These are phyloP conservation scores for Setaria italica DNA, from an alignment of 202 grass and related monocot genomes.

Conservation along the genomic window DNA sequence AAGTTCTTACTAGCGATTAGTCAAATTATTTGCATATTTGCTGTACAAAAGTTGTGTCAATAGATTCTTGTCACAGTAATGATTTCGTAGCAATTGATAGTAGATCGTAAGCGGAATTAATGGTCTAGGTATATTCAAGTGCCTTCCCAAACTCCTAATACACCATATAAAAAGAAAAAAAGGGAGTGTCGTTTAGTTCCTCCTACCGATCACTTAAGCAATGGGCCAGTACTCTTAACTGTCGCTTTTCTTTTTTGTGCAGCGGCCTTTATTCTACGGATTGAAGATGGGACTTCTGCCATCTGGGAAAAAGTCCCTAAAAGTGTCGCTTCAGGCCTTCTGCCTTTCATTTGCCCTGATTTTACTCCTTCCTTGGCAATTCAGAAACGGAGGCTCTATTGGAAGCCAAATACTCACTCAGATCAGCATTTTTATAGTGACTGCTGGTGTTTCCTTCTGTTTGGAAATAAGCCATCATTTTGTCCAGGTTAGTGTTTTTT, in stretches of 20 bases:
- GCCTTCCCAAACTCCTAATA: not conserved
- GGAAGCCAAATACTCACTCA: slow-evolving; percentile 61
- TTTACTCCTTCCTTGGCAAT: slow-evolving; percentile 64
- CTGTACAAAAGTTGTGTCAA: not conserved
- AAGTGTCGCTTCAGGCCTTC: slow-evolving; percentile 71
- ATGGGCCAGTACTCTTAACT: slow-evolving; percentile 22
- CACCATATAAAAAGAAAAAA: not conserved
- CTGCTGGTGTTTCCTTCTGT: slow-evolving; percentile 63
- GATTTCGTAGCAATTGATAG: not conserved
- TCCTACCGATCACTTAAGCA: not conserved
- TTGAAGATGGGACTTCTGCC: slow-evolving; percentile 85
- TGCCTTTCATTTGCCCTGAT: slow-evolving; percentile 54
- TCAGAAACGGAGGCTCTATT: slow-evolving; percentile 57
- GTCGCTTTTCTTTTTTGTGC: slow-evolving; percentile 40
- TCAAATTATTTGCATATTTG: not conserved
- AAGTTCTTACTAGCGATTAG: not conserved
- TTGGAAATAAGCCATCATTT: slow-evolving; percentile 95
- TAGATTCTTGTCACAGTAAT: not conserved
- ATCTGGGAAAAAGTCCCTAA: slow-evolving; percentile 72
- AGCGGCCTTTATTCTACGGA: slow-evolving; percentile 93
- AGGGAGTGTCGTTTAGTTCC: not conserved
- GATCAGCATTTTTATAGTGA: slow-evolving; percentile 64
- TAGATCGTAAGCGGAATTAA: not conserved
- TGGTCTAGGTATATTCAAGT: not conserved
- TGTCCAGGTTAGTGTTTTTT: slow-evolving; percentile 71